Evolutionary conservation across 345 rosid species (phyloP).

Genomic region (Mallotus nudiflorus): DNA sequence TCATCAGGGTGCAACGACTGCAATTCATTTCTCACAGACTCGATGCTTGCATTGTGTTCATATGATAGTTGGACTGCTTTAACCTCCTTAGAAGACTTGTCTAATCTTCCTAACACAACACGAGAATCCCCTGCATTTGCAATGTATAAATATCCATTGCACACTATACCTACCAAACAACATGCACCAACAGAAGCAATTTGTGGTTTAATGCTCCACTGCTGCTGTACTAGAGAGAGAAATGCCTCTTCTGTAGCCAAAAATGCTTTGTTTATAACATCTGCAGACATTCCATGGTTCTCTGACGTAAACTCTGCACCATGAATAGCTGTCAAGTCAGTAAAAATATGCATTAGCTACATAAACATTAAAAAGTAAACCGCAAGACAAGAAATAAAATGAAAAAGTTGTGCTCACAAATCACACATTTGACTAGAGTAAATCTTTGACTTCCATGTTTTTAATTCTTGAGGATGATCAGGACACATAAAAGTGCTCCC

Average conservation of each 20-base stretch:
- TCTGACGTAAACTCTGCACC: conserved; percentile 86
- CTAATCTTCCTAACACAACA: conserved; percentile 72
- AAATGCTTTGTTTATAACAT: conserved; percentile 78
- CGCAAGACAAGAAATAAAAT: neutral
- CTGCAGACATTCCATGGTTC: conserved; percentile 77
- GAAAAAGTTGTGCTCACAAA: neutral
- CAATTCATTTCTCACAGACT: conserved; percentile 92
- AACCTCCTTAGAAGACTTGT: conserved; percentile 50
- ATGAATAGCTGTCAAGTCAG: conserved; percentile 46
- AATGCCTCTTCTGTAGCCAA: conserved; percentile 90
- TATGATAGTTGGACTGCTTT: conserved; percentile 82
- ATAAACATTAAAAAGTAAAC: conserved; percentile 15
- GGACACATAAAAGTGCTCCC: neutral
- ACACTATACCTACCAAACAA: conserved; percentile 84
- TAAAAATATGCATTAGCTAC: conserved; percentile 38
- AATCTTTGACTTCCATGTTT: neutral
- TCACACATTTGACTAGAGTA: neutral
- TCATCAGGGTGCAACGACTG: conserved; percentile 87
- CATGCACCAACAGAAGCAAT: conserved; percentile 96
- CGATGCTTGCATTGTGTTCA: conserved; percentile 87
- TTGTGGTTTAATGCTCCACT: conserved; percentile 72
- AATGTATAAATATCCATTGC: conserved; percentile 70
- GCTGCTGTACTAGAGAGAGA: conserved; percentile 64
- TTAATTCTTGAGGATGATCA: neutral
- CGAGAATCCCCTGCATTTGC: conserved; percentile 99